Conservation (phyloP, 345 rosid species). For the Melaleuca alternifolia region DNA sequence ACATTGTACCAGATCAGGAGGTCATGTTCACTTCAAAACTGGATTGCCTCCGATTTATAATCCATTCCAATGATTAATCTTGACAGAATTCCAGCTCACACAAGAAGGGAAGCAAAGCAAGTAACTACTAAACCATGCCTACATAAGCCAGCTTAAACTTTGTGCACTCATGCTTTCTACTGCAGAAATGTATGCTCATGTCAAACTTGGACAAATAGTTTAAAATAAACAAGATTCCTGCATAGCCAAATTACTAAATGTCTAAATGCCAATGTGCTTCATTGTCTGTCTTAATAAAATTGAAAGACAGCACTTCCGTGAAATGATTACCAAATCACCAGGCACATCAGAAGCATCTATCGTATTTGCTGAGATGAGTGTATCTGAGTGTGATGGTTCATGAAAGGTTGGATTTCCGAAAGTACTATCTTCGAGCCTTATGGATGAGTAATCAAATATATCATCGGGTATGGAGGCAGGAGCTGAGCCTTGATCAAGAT, state of each 20-base stretch:
- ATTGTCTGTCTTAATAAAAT: not conserved
- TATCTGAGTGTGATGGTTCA: slow-evolving; percentile 7
- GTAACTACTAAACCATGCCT: no score
- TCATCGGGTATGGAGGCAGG: slow-evolving; percentile 24
- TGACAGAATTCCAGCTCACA: no score
- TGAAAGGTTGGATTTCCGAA: slow-evolving; percentile 12
- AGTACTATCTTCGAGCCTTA: slow-evolving; percentile 10
- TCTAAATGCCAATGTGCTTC: not conserved
- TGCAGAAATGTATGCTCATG: no score
- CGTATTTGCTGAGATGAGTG: slow-evolving; percentile 3
- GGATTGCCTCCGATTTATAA: no score
- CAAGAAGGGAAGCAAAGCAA: no score
- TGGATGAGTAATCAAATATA: slow-evolving; percentile 20
- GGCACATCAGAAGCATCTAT: slow-evolving; percentile 10
- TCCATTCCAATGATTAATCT: no score
- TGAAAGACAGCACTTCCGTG: not conserved
- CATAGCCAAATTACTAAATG: not conserved
- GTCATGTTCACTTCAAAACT: no score
- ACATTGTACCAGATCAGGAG: no score
- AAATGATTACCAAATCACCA: slow-evolving; percentile 19
- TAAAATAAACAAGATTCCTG: no score
- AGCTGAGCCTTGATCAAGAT: slow-evolving; percentile 14
- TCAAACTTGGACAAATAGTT: no score
- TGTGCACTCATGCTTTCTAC: no score
- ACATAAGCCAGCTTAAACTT: no score